phyloP scores from a whole-genome alignment of 345 rosid genomes.

The Psidium friedrichsthalianum region DNA sequence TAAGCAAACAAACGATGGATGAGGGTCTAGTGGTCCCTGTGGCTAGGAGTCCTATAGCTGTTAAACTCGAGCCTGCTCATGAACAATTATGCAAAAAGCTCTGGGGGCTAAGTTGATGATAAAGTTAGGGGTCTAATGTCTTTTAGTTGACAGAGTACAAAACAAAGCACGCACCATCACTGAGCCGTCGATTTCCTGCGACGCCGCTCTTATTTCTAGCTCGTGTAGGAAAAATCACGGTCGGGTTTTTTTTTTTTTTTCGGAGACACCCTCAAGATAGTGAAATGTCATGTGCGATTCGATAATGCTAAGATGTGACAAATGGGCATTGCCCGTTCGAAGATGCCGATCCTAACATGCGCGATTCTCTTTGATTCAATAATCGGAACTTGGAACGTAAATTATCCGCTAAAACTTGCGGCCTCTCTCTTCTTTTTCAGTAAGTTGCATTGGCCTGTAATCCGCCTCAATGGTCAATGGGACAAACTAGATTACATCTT shows the following conservation, averaged over 20 bases:
- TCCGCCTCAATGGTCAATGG: neutral
- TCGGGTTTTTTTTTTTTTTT: neutral
- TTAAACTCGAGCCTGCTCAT: neutral
- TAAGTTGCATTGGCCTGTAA: too few species aligned
- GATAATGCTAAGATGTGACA: rapidly evolving
- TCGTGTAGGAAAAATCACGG: neutral
- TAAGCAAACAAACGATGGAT: neutral
- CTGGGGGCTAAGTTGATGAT: neutral
- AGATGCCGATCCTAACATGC: neutral
- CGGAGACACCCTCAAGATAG: neutral
- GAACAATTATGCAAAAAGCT: neutral
- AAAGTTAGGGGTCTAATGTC: neutral
- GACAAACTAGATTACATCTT: neutral
- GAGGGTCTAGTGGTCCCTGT: neutral
- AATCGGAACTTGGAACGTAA: neutral
- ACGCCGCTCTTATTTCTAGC: neutral
- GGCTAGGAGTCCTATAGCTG: neutral
- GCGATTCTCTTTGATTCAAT: neutral
- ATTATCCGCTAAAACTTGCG: neutral
- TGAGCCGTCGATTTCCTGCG: neutral
- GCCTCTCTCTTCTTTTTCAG: neutral
- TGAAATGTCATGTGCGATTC: neutral
- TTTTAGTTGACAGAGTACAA: neutral
- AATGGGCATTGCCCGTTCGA: neutral
- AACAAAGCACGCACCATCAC: neutral